Percentiles rank a stretch among this genome's conserved stretches.
These are phyloP conservation scores for Waitea zeae DNA, from an alignment of 1,284 basidiomycete species.

Conservation along the genomic window DNA sequence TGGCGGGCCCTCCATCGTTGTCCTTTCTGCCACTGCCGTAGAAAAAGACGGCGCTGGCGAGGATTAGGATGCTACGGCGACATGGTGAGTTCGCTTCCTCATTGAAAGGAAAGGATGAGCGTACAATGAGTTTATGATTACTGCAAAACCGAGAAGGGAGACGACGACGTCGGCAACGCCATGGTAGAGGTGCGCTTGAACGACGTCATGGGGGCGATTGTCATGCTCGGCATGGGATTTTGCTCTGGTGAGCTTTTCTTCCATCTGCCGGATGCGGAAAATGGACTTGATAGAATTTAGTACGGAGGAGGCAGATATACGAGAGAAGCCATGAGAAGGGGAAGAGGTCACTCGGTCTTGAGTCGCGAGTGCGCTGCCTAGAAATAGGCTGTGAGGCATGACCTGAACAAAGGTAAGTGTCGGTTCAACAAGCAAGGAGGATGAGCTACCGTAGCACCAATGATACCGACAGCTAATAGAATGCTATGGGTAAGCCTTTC, in stretches of 20 bases:
- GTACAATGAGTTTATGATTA: slow-evolving; percentile 77
- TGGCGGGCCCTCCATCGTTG: slow-evolving; percentile 50
- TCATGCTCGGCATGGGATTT: slow-evolving; percentile 20
- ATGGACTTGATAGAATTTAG: background rate
- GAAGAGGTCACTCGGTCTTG: slow-evolving; percentile 39
- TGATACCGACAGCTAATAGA: slow-evolving; percentile 60
- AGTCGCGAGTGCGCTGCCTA: slow-evolving; percentile 75
- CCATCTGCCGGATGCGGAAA: slow-evolving; percentile 10
- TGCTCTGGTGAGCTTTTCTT: slow-evolving; percentile 7
- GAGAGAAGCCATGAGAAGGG: background rate
- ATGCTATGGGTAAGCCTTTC: too few species aligned
- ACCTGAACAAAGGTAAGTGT: too few species aligned
- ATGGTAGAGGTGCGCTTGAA: slow-evolving; percentile 64
- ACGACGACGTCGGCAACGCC: slow-evolving; percentile 50
- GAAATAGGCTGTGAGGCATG: slow-evolving; percentile 85
- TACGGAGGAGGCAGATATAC: background rate
- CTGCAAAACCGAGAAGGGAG: slow-evolving; percentile 65
- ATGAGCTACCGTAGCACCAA: slow-evolving; percentile 74
- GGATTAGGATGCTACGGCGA: slow-evolving; percentile 39
- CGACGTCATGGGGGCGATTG: slow-evolving; percentile 52
- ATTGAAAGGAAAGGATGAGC: too few species aligned
- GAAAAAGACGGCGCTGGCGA: slow-evolving; percentile 62
- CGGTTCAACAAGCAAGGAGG: too few species aligned
- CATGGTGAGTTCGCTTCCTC: slow-evolving; percentile 1
- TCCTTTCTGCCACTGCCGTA: slow-evolving; percentile 21